Base-by-base conservation (phyloP, 2,329 filamentous ascomycete species). In the Penicillium hordei region DNA sequence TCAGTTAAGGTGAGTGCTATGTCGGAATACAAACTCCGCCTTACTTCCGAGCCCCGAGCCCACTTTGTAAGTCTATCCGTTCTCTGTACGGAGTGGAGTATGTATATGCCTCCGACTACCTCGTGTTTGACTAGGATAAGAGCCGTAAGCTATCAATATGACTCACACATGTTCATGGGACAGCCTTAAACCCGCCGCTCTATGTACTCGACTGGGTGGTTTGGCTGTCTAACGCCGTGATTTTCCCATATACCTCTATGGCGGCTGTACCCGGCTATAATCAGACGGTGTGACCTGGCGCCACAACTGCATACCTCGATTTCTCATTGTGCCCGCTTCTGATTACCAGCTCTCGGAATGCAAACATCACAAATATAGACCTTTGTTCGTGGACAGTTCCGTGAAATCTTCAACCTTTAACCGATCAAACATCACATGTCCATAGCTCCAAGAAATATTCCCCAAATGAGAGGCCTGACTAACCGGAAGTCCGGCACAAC, bases 401-500 rank as follows among this genome's bases (percentile, higher is more conserved):
- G 7, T 8, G 17, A 36, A 36, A n/a, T n/a, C 15, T 34, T 4
- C 34, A 36, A 36, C 1, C 34, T 36, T 36, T 36, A 19, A 46
- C 27, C 17, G 23, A 29, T 57, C 49, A 45, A 50, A 33, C 21
- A 48, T 58, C 51, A 27, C 49, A 46, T 5, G 29, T 39, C 19
- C 17, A 36, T 43, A 48, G 27, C 31, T 29, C 52, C 52, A 40
- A 57, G 27, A 39, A 23, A 57, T 60, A 50, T 59, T 60, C 39
- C 62, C 59, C 39, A 46, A 15, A 48, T 36, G 15, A 52, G 45
- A 21, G 52, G 12, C 43, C 45, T 33, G 45, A 43, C 36, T 38
- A n/a, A 15, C 54, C 62, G 63, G 63, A 52, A 59, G 27, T 52
- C 27, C 63, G 62, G 63, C 62, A 65, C 56, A 33, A 56, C 38